phyloP scores from a whole-genome alignment of 257 asterid species.

The Ophiorrhiza pumila region DNA sequence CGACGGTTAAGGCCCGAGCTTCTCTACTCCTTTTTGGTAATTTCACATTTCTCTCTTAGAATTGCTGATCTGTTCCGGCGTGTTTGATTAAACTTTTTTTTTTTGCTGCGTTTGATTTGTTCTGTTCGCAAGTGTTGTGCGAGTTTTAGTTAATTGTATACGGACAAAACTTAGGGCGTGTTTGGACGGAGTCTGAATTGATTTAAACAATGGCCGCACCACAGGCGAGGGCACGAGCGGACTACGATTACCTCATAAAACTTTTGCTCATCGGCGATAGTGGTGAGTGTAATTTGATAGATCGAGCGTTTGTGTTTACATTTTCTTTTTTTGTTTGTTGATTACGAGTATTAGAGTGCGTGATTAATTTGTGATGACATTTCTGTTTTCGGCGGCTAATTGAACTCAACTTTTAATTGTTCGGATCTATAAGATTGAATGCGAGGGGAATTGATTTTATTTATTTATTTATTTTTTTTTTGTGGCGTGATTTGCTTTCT shows the following conservation, averaged over 20 bases:
- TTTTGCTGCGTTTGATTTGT: neutral
- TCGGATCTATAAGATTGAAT: conserved; percentile 4
- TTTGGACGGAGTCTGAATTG: conserved; percentile 3
- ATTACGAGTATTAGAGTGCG: neutral
- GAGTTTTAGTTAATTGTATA: neutral
- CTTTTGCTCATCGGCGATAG: conserved; percentile 44
- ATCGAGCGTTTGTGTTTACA: neutral
- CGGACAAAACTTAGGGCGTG: neutral
- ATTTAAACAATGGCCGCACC: conserved; percentile 35
- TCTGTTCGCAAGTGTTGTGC: neutral
- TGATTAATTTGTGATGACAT: neutral
- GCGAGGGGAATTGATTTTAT: neutral
- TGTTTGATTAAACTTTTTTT: neutral
- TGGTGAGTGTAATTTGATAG: conserved; percentile 21
- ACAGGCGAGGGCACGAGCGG: conserved; percentile 40
- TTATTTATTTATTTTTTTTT: neutral
- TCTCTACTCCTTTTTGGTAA: neutral
- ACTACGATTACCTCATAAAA: conserved; percentile 42
- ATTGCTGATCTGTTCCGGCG: conserved; percentile 10
- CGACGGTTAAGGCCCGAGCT: neutral
- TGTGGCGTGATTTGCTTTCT: neutral
- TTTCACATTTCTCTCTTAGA: neutral
- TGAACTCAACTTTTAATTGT: neutral
- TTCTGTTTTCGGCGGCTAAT: neutral
- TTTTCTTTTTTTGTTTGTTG: too few relatives aligned